Base-by-base conservation (phyloP, 2,329 filamentous ascomycete species). In the Fusarium siculi region DNA sequence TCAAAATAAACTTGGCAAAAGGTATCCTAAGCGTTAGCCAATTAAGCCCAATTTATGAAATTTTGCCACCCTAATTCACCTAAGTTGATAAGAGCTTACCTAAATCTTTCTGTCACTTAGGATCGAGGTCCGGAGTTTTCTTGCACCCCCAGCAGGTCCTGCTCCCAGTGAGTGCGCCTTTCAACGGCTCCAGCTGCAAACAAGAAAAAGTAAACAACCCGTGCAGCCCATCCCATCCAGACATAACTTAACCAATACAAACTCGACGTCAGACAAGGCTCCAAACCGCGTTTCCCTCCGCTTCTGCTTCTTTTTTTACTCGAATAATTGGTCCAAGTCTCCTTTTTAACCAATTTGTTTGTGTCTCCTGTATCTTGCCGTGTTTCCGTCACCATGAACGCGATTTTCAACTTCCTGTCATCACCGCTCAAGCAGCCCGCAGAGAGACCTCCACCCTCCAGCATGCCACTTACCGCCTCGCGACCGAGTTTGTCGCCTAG, bases 341-440 rank as follows among this genome's bases (percentile, higher is more conserved):
- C n/a, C n/a, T n/a, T n/a, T n/a, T n/a, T n/a, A n/a, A n/a, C n/a
- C n/a, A n/a, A n/a, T 56, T 23, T 39, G 23, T 14, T 53, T 34
- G 19, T 54, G 25, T 47, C 36, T 40, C 40, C 21, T 37, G 39
- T 30, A 23, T 30, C 34, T 49, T 36, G n/a, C 43, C n/a, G 37
- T 56, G 9, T 4, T 42, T 19, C 28, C 25, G 16, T 46, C 56
- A 61, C 40, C 21, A 67, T 67, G 64, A 67, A 67, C 63, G 40
- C 63, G 53, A n/a, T 67, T 40, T 43, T 66, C 32, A 62, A 63
- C 39, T 61, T 75, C 14, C 59, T 76, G 37, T 77, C 76, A 21
- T 76, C 76, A 37, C 76, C 76, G 49, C 66, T 72, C n/a, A 78
- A 78, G 62, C 67, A 71, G 57, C 56, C 57, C 18, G 23, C 28